Conservation (phyloP, 805 yeast genomes). For the Starmerella stellata region DNA sequence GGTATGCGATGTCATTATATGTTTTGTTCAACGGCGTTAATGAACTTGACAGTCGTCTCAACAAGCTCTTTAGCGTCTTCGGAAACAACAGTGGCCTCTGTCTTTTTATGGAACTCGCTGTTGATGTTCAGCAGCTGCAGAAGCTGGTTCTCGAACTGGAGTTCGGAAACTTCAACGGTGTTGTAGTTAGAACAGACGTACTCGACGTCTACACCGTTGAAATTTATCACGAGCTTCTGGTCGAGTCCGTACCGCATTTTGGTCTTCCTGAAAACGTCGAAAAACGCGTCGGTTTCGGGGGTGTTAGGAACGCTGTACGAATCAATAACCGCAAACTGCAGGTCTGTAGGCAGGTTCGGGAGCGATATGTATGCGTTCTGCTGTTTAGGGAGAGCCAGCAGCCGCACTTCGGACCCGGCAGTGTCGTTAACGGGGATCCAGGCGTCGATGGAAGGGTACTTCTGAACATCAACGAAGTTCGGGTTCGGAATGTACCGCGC, state of each 20-base stretch:
- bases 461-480: slow-evolving; percentile 10
- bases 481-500: slow-evolving; percentile 11
- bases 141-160: slow-evolving; percentile 22
- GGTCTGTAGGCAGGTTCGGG: slow-evolving; percentile 29
- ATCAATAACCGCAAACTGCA: slow-evolving; percentile 28
- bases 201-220: slow-evolving; percentile 26
- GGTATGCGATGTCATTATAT: no score
- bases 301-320: slow-evolving; percentile 19
- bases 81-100: background rate
- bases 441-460: slow-evolving; percentile 38
- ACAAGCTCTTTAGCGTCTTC: background rate
- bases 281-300: slow-evolving; percentile 23
- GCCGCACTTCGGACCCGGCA: slow-evolving; percentile 1
- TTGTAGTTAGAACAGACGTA: slow-evolving; percentile 31
- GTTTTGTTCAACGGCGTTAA: no score
- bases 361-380: slow-evolving; percentile 27
- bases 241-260: slow-evolving; percentile 21
- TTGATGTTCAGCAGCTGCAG: slow-evolving; percentile 33
- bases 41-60: background rate
- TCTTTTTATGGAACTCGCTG: background rate
- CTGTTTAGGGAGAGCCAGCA: slow-evolving; percentile 32
- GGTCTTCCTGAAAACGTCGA: slow-evolving; percentile 24
- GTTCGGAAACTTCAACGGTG: slow-evolving; percentile 31
- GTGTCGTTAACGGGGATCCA: slow-evolving; percentile 25
- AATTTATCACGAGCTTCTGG: slow-evolving; percentile 25